A percentile compares a stretch with the other conserved stretches of the same genome.
Evolutionary conservation across 345 rosid genomes (phyloP).

Genomic region (Eucalyptus erythrocorys): DNA sequence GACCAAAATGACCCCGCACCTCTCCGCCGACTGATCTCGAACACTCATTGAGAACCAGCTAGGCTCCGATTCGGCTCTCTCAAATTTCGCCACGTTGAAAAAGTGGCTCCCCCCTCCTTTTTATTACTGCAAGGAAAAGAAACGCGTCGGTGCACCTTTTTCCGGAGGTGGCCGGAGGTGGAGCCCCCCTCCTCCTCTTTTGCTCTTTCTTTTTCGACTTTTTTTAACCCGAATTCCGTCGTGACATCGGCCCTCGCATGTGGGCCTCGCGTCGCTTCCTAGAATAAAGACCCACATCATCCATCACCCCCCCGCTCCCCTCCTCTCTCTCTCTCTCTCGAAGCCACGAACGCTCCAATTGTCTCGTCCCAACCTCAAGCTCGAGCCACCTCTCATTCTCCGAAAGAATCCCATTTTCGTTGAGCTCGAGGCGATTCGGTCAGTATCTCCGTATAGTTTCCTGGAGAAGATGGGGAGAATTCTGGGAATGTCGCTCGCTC

Average conservation of each 20-base stretch:
- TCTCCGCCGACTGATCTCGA: background rate
- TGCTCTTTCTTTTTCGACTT: background rate
- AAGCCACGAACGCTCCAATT: background rate
- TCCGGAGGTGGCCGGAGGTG: background rate
- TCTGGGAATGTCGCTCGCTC: background rate
- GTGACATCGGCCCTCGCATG: background rate
- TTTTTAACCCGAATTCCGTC: background rate
- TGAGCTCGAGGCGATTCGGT: background rate
- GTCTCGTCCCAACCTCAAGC: background rate
- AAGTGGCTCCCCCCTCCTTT: background rate
- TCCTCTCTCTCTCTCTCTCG: background rate
- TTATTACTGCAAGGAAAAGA: background rate
- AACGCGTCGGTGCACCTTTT: background rate
- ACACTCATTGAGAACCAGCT: background rate
- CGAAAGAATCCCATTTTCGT: background rate
- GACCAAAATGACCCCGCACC: background rate
- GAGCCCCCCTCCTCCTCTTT: background rate
- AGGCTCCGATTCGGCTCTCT: background rate
- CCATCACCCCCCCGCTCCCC: background rate
- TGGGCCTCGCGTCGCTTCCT: background rate
- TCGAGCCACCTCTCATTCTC: background rate
- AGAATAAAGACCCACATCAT: background rate
- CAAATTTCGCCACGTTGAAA: background rate
- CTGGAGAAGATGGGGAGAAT: background rate
- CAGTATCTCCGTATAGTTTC: background rate